Evolutionary conservation across 1,139 yeast genomes (phyloP).

Genomic region (Lodderomyces jiufengensis): DNA sequence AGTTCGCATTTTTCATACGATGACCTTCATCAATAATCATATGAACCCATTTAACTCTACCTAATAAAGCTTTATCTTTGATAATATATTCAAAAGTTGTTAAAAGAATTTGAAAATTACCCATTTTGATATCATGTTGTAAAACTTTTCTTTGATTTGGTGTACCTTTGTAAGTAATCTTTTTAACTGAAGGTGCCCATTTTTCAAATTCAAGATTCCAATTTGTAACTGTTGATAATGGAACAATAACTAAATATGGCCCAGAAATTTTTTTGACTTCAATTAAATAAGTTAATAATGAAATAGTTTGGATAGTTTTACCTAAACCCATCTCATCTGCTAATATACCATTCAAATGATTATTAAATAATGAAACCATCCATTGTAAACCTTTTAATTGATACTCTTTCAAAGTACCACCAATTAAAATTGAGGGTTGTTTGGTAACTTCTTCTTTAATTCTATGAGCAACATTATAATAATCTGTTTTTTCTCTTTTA

Average conservation of each 20-base stretch:
- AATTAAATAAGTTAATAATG: slow-evolving; percentile 81
- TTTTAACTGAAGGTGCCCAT: slow-evolving; percentile 77
- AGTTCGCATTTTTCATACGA: slow-evolving; percentile 77
- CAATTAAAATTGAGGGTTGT: slow-evolving; percentile 69
- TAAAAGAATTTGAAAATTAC: slow-evolving; percentile 71
- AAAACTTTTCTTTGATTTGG: slow-evolving; percentile 66
- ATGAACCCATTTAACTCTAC: slow-evolving; percentile 74
- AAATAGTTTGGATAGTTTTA: slow-evolving; percentile 91
- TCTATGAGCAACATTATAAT: slow-evolving; percentile 77
- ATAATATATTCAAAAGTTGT: slow-evolving; percentile 81
- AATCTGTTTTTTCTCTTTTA: slow-evolving; percentile 60
- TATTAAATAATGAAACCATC: slow-evolving; percentile 95
- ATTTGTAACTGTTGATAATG: slow-evolving; percentile 77
- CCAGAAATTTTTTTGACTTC: slow-evolving; percentile 73
- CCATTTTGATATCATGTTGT: slow-evolving; percentile 57
- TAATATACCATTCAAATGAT: slow-evolving; percentile 88
- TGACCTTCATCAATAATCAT: slow-evolving; percentile 92
- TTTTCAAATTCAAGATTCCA: slow-evolving; percentile 84
- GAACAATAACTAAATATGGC: slow-evolving; percentile 78
- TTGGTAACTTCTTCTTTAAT: slow-evolving; percentile 60
- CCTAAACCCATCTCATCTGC: slow-evolving; percentile 99
- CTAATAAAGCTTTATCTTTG: slow-evolving; percentile 64
- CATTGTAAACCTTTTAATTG: slow-evolving; percentile 93
- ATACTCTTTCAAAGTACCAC: slow-evolving; percentile 90
- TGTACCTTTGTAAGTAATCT: slow-evolving; percentile 71